A percentile compares a stretch with the other conserved stretches of the same genome.
phyloP scores from a whole-genome alignment of 2,329 filamentous ascomycete species.

The Pleoardoris graminearum region DNA sequence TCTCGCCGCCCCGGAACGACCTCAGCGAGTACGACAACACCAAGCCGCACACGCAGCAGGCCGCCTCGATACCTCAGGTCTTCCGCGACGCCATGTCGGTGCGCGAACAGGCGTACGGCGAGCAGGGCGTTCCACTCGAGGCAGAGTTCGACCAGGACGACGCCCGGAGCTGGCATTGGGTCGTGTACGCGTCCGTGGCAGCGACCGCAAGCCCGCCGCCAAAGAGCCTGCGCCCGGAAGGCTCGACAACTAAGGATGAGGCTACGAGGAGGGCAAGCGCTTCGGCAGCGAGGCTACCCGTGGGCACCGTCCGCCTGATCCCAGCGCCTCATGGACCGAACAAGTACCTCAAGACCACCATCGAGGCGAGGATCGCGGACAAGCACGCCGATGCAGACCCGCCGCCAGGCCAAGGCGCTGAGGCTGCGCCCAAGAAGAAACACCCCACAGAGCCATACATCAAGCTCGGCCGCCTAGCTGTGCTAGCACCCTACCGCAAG shows the following conservation, averaged over 20 bases:
- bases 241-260: constrained; percentile 46
- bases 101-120: constrained; percentile 61
- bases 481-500: constrained; percentile 67
- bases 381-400: constrained; percentile 39
- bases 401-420: constrained; percentile 15
- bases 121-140: constrained; percentile 61
- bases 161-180: constrained; percentile 78
- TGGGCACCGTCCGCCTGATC: constrained; percentile 78
- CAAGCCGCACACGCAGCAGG: constrained; percentile 38
- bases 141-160: constrained; percentile 85
- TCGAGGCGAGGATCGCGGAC: constrained; percentile 18
- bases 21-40: constrained; percentile 45
- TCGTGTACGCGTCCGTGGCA: constrained; percentile 71
- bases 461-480: constrained; percentile 78
- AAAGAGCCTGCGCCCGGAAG: constrained; percentile 46
- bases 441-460: constrained; percentile 74
- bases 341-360: constrained; percentile 48
- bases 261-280: constrained; percentile 22
- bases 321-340: constrained; percentile 77
- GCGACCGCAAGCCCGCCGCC: constrained; percentile 45
- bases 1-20: constrained; percentile 40
- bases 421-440: constrained; percentile 47
- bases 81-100: constrained; percentile 61
- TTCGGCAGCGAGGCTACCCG: constrained; percentile 55
- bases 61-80: constrained; percentile 45